phyloP scores from a whole-genome alignment of 2,329 filamentous ascomycete species.

The Pyrenochaeta sp. region DNA sequence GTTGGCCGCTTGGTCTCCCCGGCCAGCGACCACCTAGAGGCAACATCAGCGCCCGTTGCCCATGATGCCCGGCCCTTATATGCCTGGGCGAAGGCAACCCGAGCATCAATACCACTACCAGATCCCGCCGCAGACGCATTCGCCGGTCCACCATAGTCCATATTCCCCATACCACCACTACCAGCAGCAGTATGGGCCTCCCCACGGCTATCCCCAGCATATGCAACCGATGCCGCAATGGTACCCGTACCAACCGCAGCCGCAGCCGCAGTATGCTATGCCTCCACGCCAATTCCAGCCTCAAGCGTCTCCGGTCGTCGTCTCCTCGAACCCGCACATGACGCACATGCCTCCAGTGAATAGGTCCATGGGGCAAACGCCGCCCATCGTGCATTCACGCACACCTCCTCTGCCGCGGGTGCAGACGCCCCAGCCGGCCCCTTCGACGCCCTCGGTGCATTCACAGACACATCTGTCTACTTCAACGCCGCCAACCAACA shows the following conservation, averaged over 20 bases:
- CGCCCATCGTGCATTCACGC: slow-evolving; percentile 47
- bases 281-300: slow-evolving; percentile 50
- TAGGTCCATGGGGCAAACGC: slow-evolving; percentile 48
- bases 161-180: slow-evolving; percentile 48
- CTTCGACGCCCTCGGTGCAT: slow-evolving; percentile 48
- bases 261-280: slow-evolving; percentile 47
- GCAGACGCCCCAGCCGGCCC: slow-evolving; percentile 40
- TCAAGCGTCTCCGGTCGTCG: slow-evolving; percentile 55
- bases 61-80: slow-evolving; percentile 75
- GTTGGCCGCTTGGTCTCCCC: slow-evolving; percentile 47
- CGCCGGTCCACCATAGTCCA: slow-evolving; percentile 28
- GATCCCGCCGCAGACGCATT: slow-evolving; percentile 27
- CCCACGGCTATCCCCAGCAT: slow-evolving; percentile 51
- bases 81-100: slow-evolving; percentile 52
- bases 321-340: slow-evolving; percentile 56
- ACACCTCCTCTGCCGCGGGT: slow-evolving; percentile 45
- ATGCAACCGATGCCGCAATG: slow-evolving; percentile 50
- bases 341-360: slow-evolving; percentile 59
- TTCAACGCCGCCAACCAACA: slow-evolving; percentile 41
- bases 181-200: slow-evolving; percentile 52
- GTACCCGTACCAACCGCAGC: slow-evolving; percentile 51
- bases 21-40: slow-evolving; percentile 51
- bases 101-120: slow-evolving; percentile 49
- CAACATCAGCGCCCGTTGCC: slow-evolving; percentile 63
- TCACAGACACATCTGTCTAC: slow-evolving; percentile 45